Base-by-base conservation (phyloP, 140 eudicot species). In the Cichorium intybus region DNA sequence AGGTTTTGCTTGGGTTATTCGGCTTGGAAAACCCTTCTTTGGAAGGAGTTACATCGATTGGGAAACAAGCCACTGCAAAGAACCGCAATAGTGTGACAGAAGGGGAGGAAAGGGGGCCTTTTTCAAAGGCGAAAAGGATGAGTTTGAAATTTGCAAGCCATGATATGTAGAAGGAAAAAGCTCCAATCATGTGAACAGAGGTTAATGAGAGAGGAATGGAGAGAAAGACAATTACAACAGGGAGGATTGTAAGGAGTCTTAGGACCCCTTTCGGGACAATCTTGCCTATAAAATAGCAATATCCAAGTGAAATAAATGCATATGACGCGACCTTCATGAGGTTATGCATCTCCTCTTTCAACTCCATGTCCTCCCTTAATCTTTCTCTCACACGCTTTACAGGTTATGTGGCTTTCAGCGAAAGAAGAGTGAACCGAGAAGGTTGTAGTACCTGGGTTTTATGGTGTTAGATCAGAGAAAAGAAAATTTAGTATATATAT, bases 131-230 rank as follows among this genome's bases (percentile, higher is more conserved):
- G 5, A 75, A 55, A 33, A 82, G 70, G 49, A 82, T 61, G 55
- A 82, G 74, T 34, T 78, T 81, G 87, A 75, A 84, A 43, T 71
- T 85, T n/a, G 82, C 70, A 5, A 82, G 70, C 88, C 88, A 82
- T 16, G 80, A 23, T 3, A 82, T 31, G 75, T 53, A 82, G 65
- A 79, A 82, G 28, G 75, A 61, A 5, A 75, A 10, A 16, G 65
- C 12, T 16, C 70, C 76, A 4, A 75, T 77, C 7, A 75, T 66
- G 37, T 71, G 73, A 18, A 28, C 49, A 2, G 80, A 66, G 34
- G 59, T 65, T 17, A 76, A 58, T 22, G 48, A 6, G 24, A 79
- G 70, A 39, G 82, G 82, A n/a, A 79, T 64, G 10, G 9, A 10
- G 10, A 69, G 8, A 58, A 72, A 83, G 21, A 69, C 48, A 11